Evolutionary conservation across 495 filamentous ascomycete species (phyloP).

Genomic region (Evansstolkia leycettana): DNA sequence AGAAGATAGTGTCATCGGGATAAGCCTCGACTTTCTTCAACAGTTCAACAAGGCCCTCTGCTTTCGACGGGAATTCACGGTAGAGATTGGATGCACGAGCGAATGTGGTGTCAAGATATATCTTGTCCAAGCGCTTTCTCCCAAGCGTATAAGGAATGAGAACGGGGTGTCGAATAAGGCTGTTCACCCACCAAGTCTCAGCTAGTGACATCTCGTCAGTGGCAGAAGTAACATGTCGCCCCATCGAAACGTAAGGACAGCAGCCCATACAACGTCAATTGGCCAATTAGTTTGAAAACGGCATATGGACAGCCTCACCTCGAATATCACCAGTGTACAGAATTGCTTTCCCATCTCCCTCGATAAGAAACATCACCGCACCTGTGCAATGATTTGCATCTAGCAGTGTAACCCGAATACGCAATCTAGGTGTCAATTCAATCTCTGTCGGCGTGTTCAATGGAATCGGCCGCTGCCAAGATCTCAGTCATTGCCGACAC

Average conservation of each 20-base stretch:
- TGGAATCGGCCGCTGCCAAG: constrained; percentile 59
- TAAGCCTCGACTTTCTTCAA: constrained; percentile 56
- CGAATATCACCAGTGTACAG: constrained; percentile 92
- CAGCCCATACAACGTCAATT: not conserved
- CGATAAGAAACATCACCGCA: constrained; percentile 89
- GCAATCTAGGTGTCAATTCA: constrained; percentile 54
- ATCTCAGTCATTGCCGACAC: not conserved
- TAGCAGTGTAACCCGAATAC: constrained; percentile 70
- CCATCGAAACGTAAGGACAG: too few species aligned
- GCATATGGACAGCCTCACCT: constrained; percentile 29
- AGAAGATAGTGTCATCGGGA: constrained; percentile 65
- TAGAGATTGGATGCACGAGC: constrained; percentile 33
- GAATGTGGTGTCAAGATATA: constrained; percentile 87
- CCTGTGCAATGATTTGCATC: constrained; percentile 91
- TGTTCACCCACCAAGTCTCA: constrained; percentile 56
- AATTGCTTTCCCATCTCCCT: constrained; percentile 60
- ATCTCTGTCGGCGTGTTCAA: constrained; percentile 70
- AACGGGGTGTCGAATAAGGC: constrained; percentile 55
- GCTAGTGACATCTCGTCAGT: constrained; percentile 20
- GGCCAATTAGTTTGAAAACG: not conserved
- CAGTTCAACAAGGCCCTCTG: constrained; percentile 65
- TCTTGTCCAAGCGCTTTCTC: constrained; percentile 52
- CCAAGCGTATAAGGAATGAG: constrained; percentile 65
- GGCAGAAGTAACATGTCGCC: not conserved
- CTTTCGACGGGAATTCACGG: constrained; percentile 42